Evolutionary conservation across 2,329 filamentous ascomycete species (phyloP).

Genomic region (Aspergillus alliaceus): DNA sequence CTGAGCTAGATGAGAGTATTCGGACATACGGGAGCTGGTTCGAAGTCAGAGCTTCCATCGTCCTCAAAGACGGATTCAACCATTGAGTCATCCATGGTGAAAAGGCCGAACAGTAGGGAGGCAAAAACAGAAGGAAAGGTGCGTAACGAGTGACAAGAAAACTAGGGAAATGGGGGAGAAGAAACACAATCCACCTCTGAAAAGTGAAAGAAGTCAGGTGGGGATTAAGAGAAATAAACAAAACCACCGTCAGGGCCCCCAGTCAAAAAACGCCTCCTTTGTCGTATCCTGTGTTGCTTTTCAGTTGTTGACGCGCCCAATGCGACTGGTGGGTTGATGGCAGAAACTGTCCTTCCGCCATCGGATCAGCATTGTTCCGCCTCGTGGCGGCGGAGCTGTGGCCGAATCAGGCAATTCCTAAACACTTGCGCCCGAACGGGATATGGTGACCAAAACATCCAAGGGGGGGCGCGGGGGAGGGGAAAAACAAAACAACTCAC

Average conservation of each 20-base stretch:
- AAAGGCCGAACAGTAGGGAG: not conserved
- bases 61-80: conserved; percentile 62
- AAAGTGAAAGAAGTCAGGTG: not conserved
- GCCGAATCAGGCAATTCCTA: conserved; percentile 30
- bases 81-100: conserved; percentile 45
- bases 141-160: conserved; percentile 9
- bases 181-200: not conserved
- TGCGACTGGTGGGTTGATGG: conserved; percentile 12
- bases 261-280: conserved; percentile 6
- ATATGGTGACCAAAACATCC: conserved; percentile 22
- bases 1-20: conserved; percentile 6
- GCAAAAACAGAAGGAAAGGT: not conserved
- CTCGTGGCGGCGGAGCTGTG: conserved; percentile 10
- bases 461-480: conserved; percentile 14
- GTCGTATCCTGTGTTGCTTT: conserved; percentile 19
- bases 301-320: conserved; percentile 27
- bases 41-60: conserved; percentile 60
- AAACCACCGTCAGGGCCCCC: not conserved
- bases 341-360: conserved; percentile 22
- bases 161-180: not conserved
- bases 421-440: conserved; percentile 29
- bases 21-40: conserved; percentile 51
- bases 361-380: conserved; percentile 31
- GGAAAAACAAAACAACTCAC: conserved; percentile 3
- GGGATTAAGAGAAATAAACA: not conserved